These are phyloP conservation scores for Gelatoporia subvermispora DNA, from an alignment of 768 basidiomycete genomes.

Conservation along the genomic window DNA sequence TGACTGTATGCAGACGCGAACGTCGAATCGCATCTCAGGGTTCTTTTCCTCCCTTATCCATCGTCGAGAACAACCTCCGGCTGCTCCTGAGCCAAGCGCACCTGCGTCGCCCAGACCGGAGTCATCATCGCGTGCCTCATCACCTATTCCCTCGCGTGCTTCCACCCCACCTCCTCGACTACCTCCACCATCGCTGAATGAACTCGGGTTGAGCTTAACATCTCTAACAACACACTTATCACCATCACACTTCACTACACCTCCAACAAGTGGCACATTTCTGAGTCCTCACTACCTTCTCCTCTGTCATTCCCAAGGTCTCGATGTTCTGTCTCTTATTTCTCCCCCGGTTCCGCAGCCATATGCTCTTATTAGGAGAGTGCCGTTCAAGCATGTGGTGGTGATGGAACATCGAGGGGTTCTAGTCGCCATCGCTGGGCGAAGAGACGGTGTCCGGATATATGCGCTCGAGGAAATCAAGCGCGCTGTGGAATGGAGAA, in stretches of 20 bases:
- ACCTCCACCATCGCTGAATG: conserved; percentile 64
- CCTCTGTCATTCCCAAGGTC: conserved; percentile 79
- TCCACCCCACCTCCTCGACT: conserved; percentile 68
- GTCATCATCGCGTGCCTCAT: conserved; percentile 45
- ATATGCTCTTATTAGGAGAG: conserved; percentile 77
- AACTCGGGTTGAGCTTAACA: conserved; percentile 70
- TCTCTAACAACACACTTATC: conserved; percentile 64
- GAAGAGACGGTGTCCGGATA: conserved; percentile 81
- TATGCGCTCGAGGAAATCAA: conserved; percentile 86
- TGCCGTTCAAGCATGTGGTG: conserved; percentile 81
- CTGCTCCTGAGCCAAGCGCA: conserved; percentile 16
- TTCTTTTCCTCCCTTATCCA: conserved; percentile 78
- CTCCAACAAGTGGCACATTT: conserved; percentile 76
- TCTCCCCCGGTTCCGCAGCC: conserved; percentile 73
- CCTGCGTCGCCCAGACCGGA: conserved; percentile 25
- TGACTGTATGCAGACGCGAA: conserved; percentile 39
- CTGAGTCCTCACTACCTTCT: conserved; percentile 77
- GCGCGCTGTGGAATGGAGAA: conserved; percentile 83
- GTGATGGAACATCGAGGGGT: conserved; percentile 92
- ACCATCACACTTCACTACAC: conserved; percentile 72
- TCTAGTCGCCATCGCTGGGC: conserved; percentile 83
- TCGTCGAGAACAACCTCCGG: conserved; percentile 48
- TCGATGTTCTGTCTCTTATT: conserved; percentile 77
- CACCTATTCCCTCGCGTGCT: conserved; percentile 50
- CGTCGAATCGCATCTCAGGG: conserved; percentile 76